Conservation (phyloP, 352 stramenopile species). For the Globisporangium alternatum region DNA sequence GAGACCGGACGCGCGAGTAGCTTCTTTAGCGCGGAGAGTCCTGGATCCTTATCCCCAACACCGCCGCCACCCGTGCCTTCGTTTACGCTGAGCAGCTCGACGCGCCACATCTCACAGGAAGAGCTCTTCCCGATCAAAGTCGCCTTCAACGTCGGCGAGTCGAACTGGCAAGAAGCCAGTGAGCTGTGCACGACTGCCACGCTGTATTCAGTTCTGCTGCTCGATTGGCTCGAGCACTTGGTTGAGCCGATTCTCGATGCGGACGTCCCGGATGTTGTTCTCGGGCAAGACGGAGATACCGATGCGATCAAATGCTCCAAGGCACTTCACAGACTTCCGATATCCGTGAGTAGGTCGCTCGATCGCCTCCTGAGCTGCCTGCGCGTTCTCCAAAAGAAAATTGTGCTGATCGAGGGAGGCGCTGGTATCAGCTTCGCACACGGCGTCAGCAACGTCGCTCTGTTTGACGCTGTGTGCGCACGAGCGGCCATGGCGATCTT, state of each 20-base stretch:
- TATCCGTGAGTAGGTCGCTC: constrained; percentile 48
- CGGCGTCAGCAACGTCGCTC: constrained; percentile 7
- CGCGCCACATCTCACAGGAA: constrained; percentile 24
- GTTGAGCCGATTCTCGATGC: constrained; percentile 44
- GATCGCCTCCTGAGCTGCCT: constrained; percentile 59
- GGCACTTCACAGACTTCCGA: constrained; percentile 53
- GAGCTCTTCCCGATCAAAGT: constrained; percentile 72
- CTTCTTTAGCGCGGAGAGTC: constrained; percentile 1
- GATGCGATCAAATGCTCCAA: constrained; percentile 28
- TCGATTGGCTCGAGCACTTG: constrained; percentile 83
- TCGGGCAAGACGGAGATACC: constrained; percentile 16
- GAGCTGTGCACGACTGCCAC: constrained; percentile 20
- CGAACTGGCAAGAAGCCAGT: constrained; percentile 51
- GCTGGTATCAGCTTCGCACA: constrained; percentile 3
- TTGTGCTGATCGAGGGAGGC: constrained; percentile 20
- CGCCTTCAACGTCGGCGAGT: constrained; percentile 71
- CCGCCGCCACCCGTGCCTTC: constrained; percentile 27
- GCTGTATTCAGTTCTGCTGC: constrained; percentile 45
- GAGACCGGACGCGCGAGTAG: neutral
- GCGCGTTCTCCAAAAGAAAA: constrained; percentile 35
- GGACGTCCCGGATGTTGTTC: constrained; percentile 31
- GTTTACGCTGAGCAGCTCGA: constrained; percentile 6
- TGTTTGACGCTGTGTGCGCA: constrained; percentile 48
- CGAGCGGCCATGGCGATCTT: constrained; percentile 68
- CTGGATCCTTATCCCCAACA: neutral